Base-by-base conservation (phyloP, 371 early-diverging fungal species). In the Funneliformis caledonium region DNA sequence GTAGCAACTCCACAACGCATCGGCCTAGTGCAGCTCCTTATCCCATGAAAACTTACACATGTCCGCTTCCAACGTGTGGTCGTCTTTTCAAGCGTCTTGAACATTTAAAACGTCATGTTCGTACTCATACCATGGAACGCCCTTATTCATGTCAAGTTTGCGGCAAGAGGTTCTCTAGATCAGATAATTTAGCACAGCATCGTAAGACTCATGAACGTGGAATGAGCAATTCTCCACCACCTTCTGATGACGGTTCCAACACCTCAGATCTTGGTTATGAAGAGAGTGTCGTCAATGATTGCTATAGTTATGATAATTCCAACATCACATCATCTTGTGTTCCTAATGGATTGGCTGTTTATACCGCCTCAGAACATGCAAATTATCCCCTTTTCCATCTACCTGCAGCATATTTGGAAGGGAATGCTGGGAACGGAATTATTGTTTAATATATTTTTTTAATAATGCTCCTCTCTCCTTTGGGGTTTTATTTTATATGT, bases 41-140 rank as follows among this genome's bases (percentile, higher is more conserved):
- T 60, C 60, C 80, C 4, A n/a, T 79, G 6, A 79, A 79, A 52
- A 79, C 80, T 9, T 79, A 79, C 33, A 69, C 69, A 16, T 79
- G 80, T n/a, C 72, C 80, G 19, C 72, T 79, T 75, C 78, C 61
- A 60, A 82, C 83, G 4, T 91, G 91, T 72, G 84, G 87, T 45
- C 87, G 87, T 22, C 61, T 87, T 12, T 91, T 90, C 83, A 95
- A 96, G 83, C 89, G 95, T 5, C 86, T 91, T 60, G 97, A 96
- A 81, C 95, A 96, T 83, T 85, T 96, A 72, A 92, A 94, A 72
- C 89, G 96, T 31, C 97, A 96, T 82, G 85, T 92, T 82, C 91
- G 93, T 45, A 91, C 92, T 11, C 92, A 94, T 82, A 93, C 93
- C 47, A 88, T 91, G 82, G 94, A 94, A 79, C 88, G 91, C 11